These are phyloP conservation scores for Macaranga tanarius DNA, from an alignment of 441 rosid species.

Conservation along the genomic window DNA sequence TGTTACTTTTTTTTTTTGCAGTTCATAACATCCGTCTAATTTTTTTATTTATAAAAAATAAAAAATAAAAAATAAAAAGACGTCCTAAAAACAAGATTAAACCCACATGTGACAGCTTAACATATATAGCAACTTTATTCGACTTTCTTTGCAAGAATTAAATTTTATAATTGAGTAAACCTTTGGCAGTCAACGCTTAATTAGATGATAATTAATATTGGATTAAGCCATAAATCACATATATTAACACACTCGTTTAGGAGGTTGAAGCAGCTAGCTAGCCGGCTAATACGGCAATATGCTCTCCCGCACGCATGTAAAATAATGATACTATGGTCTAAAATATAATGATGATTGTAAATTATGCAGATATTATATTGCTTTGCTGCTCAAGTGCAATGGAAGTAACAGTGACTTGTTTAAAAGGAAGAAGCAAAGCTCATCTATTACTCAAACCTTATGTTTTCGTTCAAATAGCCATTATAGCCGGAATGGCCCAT, in stretches of 20 bases:
- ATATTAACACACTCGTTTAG: not conserved
- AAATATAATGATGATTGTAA: not conserved
- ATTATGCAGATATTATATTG: not conserved
- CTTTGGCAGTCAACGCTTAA: slow-evolving; percentile 4
- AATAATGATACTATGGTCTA: not conserved
- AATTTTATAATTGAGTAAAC: not conserved
- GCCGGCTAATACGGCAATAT: not conserved
- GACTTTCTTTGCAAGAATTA: not conserved
- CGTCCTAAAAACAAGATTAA: not conserved
- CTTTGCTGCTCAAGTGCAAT: slow-evolving; percentile 11
- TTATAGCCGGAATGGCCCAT: slow-evolving; percentile 29
- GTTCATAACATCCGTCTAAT: too few relatives aligned
- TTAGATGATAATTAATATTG: too few relatives aligned
- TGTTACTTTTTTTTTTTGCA: too few relatives aligned
- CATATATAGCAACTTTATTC: not conserved
- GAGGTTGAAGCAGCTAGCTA: not conserved
- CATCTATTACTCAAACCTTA: slow-evolving; percentile 16
- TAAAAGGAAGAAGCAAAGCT: slow-evolving; percentile 28
- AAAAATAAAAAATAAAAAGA: too few relatives aligned
- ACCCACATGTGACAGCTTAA: slow-evolving; percentile 4
- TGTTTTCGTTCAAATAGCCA: not conserved
- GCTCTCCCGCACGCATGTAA: slow-evolving; percentile 12
- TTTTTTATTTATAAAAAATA: too few relatives aligned
- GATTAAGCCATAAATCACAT: not conserved
- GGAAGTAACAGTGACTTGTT: slow-evolving; percentile 32